Evolutionary conservation across 169 alveolate species (phyloP).

Genomic region (Amoebophrya sp.): DNA sequence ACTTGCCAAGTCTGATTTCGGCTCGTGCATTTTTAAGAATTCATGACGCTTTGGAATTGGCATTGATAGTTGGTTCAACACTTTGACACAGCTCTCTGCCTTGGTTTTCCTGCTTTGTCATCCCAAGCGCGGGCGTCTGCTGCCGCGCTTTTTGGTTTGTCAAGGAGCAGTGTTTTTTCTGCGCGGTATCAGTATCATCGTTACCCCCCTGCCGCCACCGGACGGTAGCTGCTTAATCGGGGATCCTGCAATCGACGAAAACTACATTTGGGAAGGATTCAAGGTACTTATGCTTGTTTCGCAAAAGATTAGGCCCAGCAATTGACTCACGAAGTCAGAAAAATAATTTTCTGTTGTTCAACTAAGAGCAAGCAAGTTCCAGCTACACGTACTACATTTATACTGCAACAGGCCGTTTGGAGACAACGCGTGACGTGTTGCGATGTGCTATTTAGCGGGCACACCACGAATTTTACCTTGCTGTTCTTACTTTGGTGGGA

Average conservation of each 20-base stretch:
- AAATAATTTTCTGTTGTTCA: no score
- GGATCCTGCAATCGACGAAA: not conserved
- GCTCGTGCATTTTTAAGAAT: no score
- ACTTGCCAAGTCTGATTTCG: no score
- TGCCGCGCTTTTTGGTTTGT: not conserved
- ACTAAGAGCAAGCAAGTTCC: no score
- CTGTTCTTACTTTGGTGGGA: not conserved
- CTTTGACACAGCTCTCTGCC: not conserved
- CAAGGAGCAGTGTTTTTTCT: not conserved
- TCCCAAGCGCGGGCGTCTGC: not conserved
- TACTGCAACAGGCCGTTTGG: no score
- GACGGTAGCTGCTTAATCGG: not conserved
- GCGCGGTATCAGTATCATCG: not conserved
- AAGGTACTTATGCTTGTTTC: no score
- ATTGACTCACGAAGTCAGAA: no score
- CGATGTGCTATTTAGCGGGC: not conserved
- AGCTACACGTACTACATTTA: no score
- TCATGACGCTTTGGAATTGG: no score
- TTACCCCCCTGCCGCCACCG: constrained; percentile 26
- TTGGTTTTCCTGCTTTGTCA: not conserved
- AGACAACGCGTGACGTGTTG: not conserved
- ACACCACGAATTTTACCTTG: not conserved
- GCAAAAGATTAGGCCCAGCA: no score
- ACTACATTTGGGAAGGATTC: not conserved
- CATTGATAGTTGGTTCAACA: not conserved